Base-by-base conservation (phyloP, 2,329 filamentous ascomycete genomes). In the Pseudocercospora pini-densiflorae region DNA sequence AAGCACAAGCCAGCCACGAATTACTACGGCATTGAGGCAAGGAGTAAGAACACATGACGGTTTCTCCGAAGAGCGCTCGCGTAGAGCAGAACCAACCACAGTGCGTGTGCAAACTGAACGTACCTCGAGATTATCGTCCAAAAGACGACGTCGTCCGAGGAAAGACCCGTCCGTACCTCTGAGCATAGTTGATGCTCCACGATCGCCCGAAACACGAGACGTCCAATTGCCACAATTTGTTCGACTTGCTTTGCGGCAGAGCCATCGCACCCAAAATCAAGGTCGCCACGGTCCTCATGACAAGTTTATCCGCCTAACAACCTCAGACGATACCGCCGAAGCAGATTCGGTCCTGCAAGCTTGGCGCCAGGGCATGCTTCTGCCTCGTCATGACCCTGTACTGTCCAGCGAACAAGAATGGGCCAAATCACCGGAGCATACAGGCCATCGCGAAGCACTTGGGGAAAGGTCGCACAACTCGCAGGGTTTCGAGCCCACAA, bases 251-350 rank as follows among this genome's bases (percentile, higher is more conserved):
- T 81, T 81, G 29, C 83, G 87, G 66, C 80, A 82, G 70, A 84
- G 82, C 58, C 82, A 84, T 8, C 80, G 78, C 47, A 79, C 81
- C 55, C 74, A 77, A 24, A 81, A 86, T 71, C 73, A 78, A 71
- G 86, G 83, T 40, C 81, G 86, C 62, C 82, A 84, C 70, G 85
- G 82, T 51, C 86, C 84, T 16, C 79, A 78, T 23, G 77, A 78
- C 59, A 88, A 88, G 70, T 78, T 83, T 43, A 79, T 89, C 59
- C 79, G 81, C 60, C 75, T 89, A 27, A 82, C 82, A 16, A 87
- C 83, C 24, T 77, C 76, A 33, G 71, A 78, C 8, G 87, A 89
- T 67, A 88, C 86, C 0, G 77, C 81, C 57, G 87, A 89, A 71
- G 85, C 85, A 7, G 84, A 82, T 59, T 69, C 73, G 33, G 79